Base-by-base conservation (phyloP, 768 basidiomycete species). In the Collybiopsis luxurians region DNA sequence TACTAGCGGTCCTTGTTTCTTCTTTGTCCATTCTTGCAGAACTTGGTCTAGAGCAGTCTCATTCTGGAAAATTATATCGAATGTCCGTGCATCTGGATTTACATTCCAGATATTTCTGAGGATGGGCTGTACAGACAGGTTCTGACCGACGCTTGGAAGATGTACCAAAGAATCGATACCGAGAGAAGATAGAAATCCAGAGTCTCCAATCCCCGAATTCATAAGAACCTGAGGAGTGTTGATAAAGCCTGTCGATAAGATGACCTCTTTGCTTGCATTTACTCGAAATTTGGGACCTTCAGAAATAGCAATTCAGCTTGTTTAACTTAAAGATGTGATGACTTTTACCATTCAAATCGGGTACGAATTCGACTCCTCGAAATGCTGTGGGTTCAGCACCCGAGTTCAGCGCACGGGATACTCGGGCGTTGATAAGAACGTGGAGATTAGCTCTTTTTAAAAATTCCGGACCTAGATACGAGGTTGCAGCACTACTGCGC, bases 1-100 rank as follows among this genome's bases (percentile, higher is more conserved):
- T 15, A 51, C 56, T 21, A 70, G 63, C 19, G 57, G 60, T 2
- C 69, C 68, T 0, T 65, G 59, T 21, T 59, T 48, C 47, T 53
- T 63, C 11, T 31, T n/a, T n/a, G 51, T 55, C 73, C 74, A 78
- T 43, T 66, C 60, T 9, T 54, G 57, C 2, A 75, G 47, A 27
- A 60, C 59, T 31, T 57, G 59, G 11, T 55, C 55, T 15, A 59
- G 53, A 1, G 65, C 56, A 2, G 64, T 61, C 3, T 65, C 31
- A 46, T 70, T 64, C 10, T 66, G 60, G 60, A 47, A 26, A 69
- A 64, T 64, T 36, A 67, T 62, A 1, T 66, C 45, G 2, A 67
- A 68, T 4, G 70, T 68, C 9, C 17, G 3, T 39, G 26, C 45
- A 7, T 42, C 55, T 6, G 51, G 26, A 40, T 55, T 61, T 30